Evolutionary conservation across 1,139 yeast species (phyloP).

Genomic region (Diutina neorugosa): DNA sequence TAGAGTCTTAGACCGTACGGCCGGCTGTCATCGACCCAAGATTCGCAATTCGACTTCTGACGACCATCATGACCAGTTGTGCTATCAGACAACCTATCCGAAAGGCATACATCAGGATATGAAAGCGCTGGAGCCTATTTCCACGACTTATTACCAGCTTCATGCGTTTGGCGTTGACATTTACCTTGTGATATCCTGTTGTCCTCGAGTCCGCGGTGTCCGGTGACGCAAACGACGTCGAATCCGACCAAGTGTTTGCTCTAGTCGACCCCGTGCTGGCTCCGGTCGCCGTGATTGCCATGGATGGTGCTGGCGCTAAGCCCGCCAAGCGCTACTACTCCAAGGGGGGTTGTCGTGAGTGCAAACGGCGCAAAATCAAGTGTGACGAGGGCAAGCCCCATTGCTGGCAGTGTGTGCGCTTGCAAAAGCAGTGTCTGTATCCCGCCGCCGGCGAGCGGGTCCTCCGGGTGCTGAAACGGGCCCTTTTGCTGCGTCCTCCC

Average conservation of each 20-base stretch:
- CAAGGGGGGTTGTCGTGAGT: slow-evolving; percentile 28
- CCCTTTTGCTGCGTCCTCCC: slow-evolving; percentile 4
- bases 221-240: background rate
- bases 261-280: background rate
- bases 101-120: no score
- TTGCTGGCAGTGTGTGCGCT: slow-evolving; percentile 34
- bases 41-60: no score
- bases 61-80: no score
- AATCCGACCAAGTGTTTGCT: background rate
- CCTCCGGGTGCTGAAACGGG: slow-evolving; percentile 7
- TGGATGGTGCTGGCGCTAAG: background rate
- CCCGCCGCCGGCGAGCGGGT: slow-evolving; percentile 16
- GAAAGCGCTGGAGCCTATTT: no score
- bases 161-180: no score
- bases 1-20: no score
- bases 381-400: slow-evolving; percentile 51
- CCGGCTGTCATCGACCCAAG: no score
- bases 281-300: background rate
- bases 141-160: no score
- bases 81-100: no score
- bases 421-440: slow-evolving; percentile 22
- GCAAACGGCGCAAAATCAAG: slow-evolving; percentile 29
- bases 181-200: no score
- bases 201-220: background rate
- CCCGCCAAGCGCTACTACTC: slow-evolving; percentile 14